Evolutionary conservation across 495 filamentous ascomycete species (phyloP).

Genomic region (Talaromyces nanjingensis): DNA sequence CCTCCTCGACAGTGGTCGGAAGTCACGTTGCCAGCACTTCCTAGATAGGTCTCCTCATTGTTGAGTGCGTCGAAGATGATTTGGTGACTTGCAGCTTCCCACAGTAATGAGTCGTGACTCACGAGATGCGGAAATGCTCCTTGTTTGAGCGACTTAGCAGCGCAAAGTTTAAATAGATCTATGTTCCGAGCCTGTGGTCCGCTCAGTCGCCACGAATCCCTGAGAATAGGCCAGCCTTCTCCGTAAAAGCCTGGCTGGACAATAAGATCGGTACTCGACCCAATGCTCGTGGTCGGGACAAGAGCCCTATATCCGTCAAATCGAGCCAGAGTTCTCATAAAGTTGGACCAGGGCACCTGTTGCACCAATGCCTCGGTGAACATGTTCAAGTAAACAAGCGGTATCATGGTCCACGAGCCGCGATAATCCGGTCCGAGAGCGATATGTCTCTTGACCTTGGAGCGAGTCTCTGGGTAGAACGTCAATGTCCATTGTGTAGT

Average conservation of each 20-base stretch:
- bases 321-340: background rate
- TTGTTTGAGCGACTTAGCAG: background rate
- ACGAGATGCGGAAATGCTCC: background rate
- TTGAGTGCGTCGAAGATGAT: background rate
- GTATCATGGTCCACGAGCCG: background rate
- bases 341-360: background rate
- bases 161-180: background rate
- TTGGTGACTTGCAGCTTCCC: background rate
- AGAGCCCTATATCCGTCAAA: background rate
- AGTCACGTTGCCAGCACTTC: background rate
- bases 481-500: background rate
- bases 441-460: background rate
- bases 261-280: background rate
- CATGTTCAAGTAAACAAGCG: background rate
- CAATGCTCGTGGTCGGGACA: background rate
- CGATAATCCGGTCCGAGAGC: background rate
- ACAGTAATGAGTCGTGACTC: background rate
- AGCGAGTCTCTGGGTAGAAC: background rate
- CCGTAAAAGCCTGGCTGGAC: background rate
- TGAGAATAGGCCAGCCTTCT: background rate
- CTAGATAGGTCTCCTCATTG: slow-evolving; percentile 1
- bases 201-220: background rate
- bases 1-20: background rate
- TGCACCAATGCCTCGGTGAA: background rate
- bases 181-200: background rate